A percentile compares a stretch with the other conserved stretches of the same genome.
Evolutionary conservation across 2,329 filamentous ascomycete genomes (phyloP).

Genomic region (Trichoderma hamatum): DNA sequence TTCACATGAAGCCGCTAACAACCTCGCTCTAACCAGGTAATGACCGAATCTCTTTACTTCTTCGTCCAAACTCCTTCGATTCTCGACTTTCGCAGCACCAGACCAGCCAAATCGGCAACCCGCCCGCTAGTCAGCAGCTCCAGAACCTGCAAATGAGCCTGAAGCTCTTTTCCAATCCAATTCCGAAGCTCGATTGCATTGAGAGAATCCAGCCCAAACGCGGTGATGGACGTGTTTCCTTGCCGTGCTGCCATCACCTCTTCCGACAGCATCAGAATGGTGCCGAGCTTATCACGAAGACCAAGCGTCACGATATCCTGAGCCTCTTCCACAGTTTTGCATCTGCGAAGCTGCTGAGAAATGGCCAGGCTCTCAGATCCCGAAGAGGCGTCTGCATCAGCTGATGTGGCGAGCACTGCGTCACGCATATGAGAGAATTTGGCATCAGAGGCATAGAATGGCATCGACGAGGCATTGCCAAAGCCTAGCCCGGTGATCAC

Average conservation of each 20-base stretch:
- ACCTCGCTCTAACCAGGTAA: background rate
- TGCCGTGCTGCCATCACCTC: slow-evolving; percentile 32
- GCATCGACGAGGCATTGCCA: slow-evolving; percentile 46
- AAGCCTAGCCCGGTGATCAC: slow-evolving; percentile 59
- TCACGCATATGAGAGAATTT: slow-evolving; percentile 56
- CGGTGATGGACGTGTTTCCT: slow-evolving; percentile 32
- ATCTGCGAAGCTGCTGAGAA: slow-evolving; percentile 29
- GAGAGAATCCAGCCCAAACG: slow-evolving; percentile 49
- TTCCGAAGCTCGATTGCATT: slow-evolving; percentile 55
- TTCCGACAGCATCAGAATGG: slow-evolving; percentile 38
- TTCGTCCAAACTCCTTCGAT: slow-evolving; percentile 31
- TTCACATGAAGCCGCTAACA: background rate
- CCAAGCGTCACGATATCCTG: slow-evolving; percentile 33
- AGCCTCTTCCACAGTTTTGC: slow-evolving; percentile 31
- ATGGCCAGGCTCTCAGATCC: slow-evolving; percentile 27
- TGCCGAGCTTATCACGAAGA: slow-evolving; percentile 40
- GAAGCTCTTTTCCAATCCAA: slow-evolving; percentile 51
- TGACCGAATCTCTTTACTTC: background rate
- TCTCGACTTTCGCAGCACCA: slow-evolving; percentile 36
- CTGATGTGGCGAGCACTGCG: slow-evolving; percentile 37
- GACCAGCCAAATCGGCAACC: slow-evolving; percentile 32
- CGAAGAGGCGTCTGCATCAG: slow-evolving; percentile 19
- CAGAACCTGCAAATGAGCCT: slow-evolving; percentile 53
- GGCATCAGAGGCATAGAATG: slow-evolving; percentile 58
- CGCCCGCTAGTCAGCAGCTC: slow-evolving; percentile 57